Conservation (phyloP, 1,139 yeast species). For the Wickerhamomyces sp. region DNA sequence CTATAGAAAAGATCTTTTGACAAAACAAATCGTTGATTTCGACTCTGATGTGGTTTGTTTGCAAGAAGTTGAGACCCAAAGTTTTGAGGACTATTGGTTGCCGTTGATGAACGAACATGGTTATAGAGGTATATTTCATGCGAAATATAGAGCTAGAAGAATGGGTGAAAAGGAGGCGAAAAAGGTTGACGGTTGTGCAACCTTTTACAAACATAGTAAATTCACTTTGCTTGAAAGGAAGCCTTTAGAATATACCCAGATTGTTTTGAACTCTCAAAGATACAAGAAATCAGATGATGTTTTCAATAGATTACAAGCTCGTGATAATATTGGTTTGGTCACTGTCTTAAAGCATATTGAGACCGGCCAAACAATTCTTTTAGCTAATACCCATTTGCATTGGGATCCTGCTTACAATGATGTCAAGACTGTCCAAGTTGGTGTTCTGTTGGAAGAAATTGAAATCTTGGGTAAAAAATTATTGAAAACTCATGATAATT, state of each 20-base stretch:
- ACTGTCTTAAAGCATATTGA: slow-evolving; percentile 70
- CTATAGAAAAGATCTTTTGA: slow-evolving; percentile 73
- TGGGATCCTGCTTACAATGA: slow-evolving; percentile 98
- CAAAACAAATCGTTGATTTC: slow-evolving; percentile 61
- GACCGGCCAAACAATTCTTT: slow-evolving; percentile 66
- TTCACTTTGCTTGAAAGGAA: slow-evolving; percentile 70
- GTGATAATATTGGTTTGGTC: slow-evolving; percentile 86
- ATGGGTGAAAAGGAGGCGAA: slow-evolving; percentile 80
- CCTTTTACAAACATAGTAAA: slow-evolving; percentile 67
- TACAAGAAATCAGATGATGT: slow-evolving; percentile 92
- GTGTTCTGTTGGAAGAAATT: slow-evolving; percentile 83
- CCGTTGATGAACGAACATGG: slow-evolving; percentile 71
- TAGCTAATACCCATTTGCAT: slow-evolving; percentile 91
- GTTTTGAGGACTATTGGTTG: slow-evolving; percentile 81
- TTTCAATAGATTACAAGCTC: slow-evolving; percentile 92
- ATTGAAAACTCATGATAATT: slow-evolving; percentile 32
- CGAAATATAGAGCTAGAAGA: slow-evolving; percentile 89
- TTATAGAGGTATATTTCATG: slow-evolving; percentile 76
- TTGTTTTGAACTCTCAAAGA: slow-evolving; percentile 83
- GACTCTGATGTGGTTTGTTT: slow-evolving; percentile 79
- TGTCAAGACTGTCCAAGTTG: slow-evolving; percentile 94
- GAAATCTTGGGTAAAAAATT: slow-evolving; percentile 56
- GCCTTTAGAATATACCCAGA: slow-evolving; percentile 79
- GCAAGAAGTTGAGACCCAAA: slow-evolving; percentile 91
- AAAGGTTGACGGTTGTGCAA: slow-evolving; percentile 97